These are phyloP conservation scores for Cucurbita moschata DNA, from an alignment of 306 rosid genomes.

Conservation along the genomic window DNA sequence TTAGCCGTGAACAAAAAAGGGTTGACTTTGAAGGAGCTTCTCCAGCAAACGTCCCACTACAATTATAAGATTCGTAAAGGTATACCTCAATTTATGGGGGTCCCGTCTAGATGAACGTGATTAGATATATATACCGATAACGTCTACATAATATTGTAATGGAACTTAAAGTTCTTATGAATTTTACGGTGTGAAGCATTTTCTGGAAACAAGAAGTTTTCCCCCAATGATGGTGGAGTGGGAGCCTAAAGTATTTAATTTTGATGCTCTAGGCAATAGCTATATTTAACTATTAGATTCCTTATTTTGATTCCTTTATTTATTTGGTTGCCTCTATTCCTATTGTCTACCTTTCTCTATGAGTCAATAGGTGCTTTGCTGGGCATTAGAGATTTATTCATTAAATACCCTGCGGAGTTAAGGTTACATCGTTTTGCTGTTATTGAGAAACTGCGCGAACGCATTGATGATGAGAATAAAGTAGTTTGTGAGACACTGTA, in stretches of 20 bases:
- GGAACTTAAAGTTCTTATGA: not conserved
- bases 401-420: constrained; percentile 52
- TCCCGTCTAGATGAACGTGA: not conserved
- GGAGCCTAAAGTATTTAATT: not conserved
- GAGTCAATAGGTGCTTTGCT: constrained; percentile 52
- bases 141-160: not conserved
- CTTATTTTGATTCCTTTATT: not conserved
- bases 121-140: not conserved
- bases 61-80: constrained; percentile 83
- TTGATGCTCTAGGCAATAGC: not conserved
- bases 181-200: not conserved
- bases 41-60: constrained; percentile 79
- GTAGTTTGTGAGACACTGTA: constrained; percentile 51
- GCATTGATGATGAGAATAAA: constrained; percentile 63
- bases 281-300: not conserved
- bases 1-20: constrained; percentile 81
- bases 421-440: constrained; percentile 51
- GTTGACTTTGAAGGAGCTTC: constrained; percentile 82
- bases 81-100: constrained; percentile 16
- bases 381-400: constrained; percentile 66
- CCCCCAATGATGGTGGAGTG: not conserved
- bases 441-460: constrained; percentile 66
- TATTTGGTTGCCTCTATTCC: not conserved
- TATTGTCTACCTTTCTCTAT: not conserved
- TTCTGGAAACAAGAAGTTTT: not conserved